Evolutionary conservation across 2,329 filamentous ascomycete genomes (phyloP), one percentile per base, ranked within the genome.

Genomic region (Botrytis pseudocinerea): DNA sequence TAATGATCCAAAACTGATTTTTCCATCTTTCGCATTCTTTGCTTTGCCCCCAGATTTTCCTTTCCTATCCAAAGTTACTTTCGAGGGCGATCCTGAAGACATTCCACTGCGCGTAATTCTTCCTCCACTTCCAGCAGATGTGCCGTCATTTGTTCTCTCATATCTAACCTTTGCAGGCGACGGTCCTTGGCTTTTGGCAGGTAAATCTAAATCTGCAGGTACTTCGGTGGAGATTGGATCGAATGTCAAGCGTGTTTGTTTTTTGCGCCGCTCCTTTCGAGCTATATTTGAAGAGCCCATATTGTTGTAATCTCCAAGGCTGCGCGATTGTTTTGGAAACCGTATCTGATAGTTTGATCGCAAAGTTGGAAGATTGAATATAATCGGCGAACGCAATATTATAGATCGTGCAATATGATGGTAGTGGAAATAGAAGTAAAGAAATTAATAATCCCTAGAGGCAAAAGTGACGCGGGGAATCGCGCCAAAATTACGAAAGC

Each of bases 161-260:
- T 80, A 79, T 28, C 78, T 70, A 3, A 80, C 77, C 59, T 77
- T 78, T 9, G 77, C 76, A 28, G 77, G 78, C 10, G 77, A 76
- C 42, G 75, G 71, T 9, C 63, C 73, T n/a, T 63, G 54, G 35
- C 69, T 46, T 28, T 76, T 75, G 0, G 76, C 42, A 72, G n/a
- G n/a, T 65, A 46, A 64, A 16, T 25, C 62, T 20, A 51, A 32
- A 16, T 25, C 62, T 20, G 42, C n/a, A 60, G 59, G 75, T 61
- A 14, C 77, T 40, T 44, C 59, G 14, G 18, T 40, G 40, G 51
- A 51, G 16, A 73, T 32, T 18, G 77, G 74, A 65, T 79, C 77
- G 62, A 80, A 80, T 0, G 75, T 78, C 32, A 81, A 73, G 18
- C 75, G 76, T 16, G 79, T 80, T 68, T 81, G 80, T 32, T 74